These are phyloP conservation scores for Gliomastix tumulicola DNA, from an alignment of 2,329 filamentous ascomycete genomes.

Conservation along the genomic window DNA sequence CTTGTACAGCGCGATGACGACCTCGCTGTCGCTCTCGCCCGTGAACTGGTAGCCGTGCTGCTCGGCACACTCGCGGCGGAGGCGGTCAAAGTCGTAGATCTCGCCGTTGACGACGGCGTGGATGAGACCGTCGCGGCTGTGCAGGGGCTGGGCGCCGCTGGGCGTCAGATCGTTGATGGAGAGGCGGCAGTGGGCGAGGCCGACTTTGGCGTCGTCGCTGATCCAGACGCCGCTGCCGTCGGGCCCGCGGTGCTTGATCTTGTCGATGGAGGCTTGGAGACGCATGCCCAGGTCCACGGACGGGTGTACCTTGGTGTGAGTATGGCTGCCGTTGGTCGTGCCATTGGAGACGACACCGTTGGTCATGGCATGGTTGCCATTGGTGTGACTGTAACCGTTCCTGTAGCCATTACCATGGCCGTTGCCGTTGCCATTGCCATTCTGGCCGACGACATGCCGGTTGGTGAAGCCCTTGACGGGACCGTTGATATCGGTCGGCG, in stretches of 20 bases:
- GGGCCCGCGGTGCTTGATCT: constrained; percentile 20
- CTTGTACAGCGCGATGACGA: constrained; percentile 45
- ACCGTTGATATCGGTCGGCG: too few species aligned
- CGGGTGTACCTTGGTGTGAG: too few species aligned
- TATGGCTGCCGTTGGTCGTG: too few species aligned
- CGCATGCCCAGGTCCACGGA: too few species aligned
- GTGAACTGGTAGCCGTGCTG: constrained; percentile 33
- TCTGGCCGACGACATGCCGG: too few species aligned
- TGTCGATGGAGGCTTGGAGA: constrained; percentile 14
- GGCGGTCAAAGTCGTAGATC: constrained; percentile 45
- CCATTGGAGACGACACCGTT: too few species aligned
- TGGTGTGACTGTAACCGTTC: too few species aligned
- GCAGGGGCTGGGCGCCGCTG: constrained; percentile 38
- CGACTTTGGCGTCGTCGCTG: constrained; percentile 11
- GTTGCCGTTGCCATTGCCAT: too few species aligned
- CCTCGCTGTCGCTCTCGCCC: constrained; percentile 40
- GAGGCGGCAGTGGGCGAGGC: constrained; percentile 41
- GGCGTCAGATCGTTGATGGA: constrained; percentile 44
- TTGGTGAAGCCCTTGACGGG: too few species aligned
- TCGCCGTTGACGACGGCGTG: constrained; percentile 55
- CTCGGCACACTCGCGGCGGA: constrained; percentile 26
- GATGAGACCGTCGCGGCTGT: constrained; percentile 26
- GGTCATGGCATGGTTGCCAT: too few species aligned
- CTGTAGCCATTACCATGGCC: too few species aligned
- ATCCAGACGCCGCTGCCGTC: constrained; percentile 20